Conservation (phyloP, 2,329 filamentous ascomycete species). For the Botryotinia globosa region DNA sequence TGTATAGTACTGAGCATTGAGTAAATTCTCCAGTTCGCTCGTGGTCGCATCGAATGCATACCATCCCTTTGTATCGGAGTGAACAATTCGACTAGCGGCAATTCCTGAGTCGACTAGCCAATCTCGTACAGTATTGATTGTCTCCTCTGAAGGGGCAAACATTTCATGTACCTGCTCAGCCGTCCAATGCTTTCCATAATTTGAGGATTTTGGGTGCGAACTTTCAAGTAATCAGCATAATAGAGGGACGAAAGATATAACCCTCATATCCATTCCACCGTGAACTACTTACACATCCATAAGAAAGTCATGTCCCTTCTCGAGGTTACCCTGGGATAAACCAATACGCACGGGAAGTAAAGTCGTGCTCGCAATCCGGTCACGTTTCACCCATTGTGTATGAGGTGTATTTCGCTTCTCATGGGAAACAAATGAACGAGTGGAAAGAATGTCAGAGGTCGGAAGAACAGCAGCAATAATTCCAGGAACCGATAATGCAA, state of each 20-base stretch:
- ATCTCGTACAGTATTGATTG: constrained; percentile 36
- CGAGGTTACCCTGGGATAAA: constrained; percentile 45
- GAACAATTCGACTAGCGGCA: constrained; percentile 35
- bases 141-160: constrained; percentile 38
- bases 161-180: constrained; percentile 37
- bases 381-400: constrained; percentile 26
- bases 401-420: constrained; percentile 24
- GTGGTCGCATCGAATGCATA: constrained; percentile 40
- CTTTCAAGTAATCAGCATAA: constrained; percentile 21
- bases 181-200: constrained; percentile 41
- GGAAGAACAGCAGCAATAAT: constrained; percentile 10
- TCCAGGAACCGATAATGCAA: neutral
- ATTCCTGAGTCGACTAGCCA: constrained; percentile 41
- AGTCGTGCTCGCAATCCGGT: constrained; percentile 21
- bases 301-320: constrained; percentile 43
- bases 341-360: constrained; percentile 46
- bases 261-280: neutral
- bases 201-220: constrained; percentile 34
- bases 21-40: constrained; percentile 38
- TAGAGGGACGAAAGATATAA: neutral
- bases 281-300: constrained; percentile 39
- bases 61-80: constrained; percentile 39
- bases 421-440: constrained; percentile 21
- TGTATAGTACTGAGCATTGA: constrained; percentile 40
- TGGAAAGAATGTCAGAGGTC: neutral